Evolutionary conservation across 352 stramenopile species (phyloP), one percentile per base, ranked within the genome.

Genomic region (Pythium aphanidermatum): DNA sequence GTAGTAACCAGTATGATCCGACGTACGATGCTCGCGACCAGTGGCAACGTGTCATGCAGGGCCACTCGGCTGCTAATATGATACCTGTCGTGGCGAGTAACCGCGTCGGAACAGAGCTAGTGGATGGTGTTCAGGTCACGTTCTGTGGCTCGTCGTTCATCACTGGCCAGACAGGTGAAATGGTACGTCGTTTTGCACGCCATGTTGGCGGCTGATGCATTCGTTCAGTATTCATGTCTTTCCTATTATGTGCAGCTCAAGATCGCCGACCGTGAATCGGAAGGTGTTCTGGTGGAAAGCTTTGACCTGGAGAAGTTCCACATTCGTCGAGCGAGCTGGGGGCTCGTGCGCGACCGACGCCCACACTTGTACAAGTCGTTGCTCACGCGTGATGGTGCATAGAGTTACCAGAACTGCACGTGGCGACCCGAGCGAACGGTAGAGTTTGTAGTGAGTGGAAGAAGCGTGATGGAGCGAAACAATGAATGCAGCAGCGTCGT

Each of bases 131-230:
- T 25, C 78, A 82, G 12, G 78, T 96, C 34, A 92, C 78, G n/a
- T 97, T 97, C 51, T 94, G 92, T 41, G 88, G 88, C 3, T 93
- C 78, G 30, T 96, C 83, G 2, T 97, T 97, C 65, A 96, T 97
- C 57, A 90, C 83, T 16, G 85, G 90, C 16, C 82, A 95, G 45
- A 96, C 83, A 12, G 88, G 88, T 26, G 85, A 93, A 44, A 89
- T 96, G 69, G 76, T 95, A 50, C 27, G 49, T 34, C 27, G 33
- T 41, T 47, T 2, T 48, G 10, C n/a, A n/a, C n/a, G n/a, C n/a
- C n/a, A n/a, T n/a, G n/a, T n/a, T n/a, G n/a, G n/a, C n/a, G n/a
- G n/a, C n/a, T n/a, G n/a, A n/a, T n/a, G n/a, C n/a, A n/a, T n/a
- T n/a, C n/a, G n/a, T n/a, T n/a, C n/a, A n/a, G n/a, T n/a, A n/a